A percentile compares a stretch with the other conserved stretches of the same genome.
Conservation (phyloP, 2,329 filamentous ascomycete species). For the Aspergillus felis region DNA sequence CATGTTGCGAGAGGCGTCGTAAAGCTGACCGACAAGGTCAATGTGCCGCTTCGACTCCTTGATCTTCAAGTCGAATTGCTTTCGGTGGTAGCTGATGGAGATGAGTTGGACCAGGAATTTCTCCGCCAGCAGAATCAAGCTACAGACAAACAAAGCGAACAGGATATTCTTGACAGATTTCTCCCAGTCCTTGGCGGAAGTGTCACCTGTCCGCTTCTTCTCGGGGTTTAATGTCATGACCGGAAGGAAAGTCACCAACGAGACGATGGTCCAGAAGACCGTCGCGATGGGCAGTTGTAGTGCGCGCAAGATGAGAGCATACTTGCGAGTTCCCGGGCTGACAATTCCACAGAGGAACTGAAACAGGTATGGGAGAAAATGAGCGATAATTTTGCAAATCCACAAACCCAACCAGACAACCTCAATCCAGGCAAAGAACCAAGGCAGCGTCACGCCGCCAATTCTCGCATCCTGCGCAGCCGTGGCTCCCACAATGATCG, state of each 20-base stretch:
- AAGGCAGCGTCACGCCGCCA: conserved; percentile 54
- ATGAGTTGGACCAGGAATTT: conserved; percentile 62
- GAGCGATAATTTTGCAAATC: conserved; percentile 58
- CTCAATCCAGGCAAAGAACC: conserved; percentile 64
- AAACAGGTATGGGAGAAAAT: conserved; percentile 57
- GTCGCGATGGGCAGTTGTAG: conserved; percentile 60
- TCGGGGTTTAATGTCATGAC: conserved; percentile 44
- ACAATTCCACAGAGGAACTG: conserved; percentile 60
- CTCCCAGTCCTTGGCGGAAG: conserved; percentile 46
- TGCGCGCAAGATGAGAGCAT: conserved; percentile 54
- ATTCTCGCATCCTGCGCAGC: conserved; percentile 46
- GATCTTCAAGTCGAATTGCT: conserved; percentile 67
- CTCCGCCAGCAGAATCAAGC: conserved; percentile 55
- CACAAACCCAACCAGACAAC: conserved; percentile 62
- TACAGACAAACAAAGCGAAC: conserved; percentile 54
- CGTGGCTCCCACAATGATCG: conserved; percentile 60
- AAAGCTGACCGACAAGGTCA: conserved; percentile 74
- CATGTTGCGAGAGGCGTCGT: conserved; percentile 80
- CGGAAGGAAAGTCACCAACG: conserved; percentile 57
- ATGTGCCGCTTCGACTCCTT: conserved; percentile 86
- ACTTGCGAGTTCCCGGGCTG: conserved; percentile 62
- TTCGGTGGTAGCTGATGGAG: conserved; percentile 65
- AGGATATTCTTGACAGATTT: conserved; percentile 56
- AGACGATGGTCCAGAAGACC: conserved; percentile 57
- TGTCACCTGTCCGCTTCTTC: conserved; percentile 28